Percentiles rank a stretch among this genome's conserved stretches.
Evolutionary conservation across 2,329 filamentous ascomycete genomes (phyloP).

Genomic region (Fusarium sarcochroum): DNA sequence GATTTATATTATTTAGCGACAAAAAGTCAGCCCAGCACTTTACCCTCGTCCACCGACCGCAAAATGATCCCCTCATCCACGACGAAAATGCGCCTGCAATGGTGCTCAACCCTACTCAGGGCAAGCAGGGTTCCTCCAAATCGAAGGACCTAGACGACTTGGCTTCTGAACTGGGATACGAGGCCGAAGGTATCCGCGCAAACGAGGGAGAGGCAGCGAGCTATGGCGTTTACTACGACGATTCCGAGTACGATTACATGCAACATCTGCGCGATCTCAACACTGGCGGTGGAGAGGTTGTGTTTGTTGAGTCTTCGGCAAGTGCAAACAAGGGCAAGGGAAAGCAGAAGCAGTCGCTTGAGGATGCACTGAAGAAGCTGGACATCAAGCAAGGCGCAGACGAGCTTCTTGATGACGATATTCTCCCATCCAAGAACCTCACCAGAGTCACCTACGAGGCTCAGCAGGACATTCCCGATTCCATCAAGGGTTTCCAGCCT

Average conservation of each 20-base stretch:
- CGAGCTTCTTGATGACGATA: conserved; percentile 78
- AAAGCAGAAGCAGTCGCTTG: conserved; percentile 82
- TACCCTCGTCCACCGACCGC: conserved; percentile 92
- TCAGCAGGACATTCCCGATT: conserved; percentile 93
- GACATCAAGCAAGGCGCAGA: conserved; percentile 67
- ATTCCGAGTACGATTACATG: conserved; percentile 99
- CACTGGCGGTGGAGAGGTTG: conserved; percentile 77
- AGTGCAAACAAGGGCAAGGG: conserved; percentile 77
- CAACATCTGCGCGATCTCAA: conserved; percentile 96
- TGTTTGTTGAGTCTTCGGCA: conserved; percentile 83
- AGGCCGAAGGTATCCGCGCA: conserved; percentile 75
- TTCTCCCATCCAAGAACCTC: conserved; percentile 85
- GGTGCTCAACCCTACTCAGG: conserved; percentile 81
- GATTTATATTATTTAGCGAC: conserved; percentile 62
- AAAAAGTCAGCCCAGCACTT: conserved; percentile 96
- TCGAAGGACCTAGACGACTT: conserved; percentile 82
- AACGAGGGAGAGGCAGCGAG: conserved; percentile 98
- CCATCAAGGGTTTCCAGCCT: conserved; percentile 92
- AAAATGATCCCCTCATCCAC: conserved; percentile 97
- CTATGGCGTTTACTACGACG: conserved; percentile 94
- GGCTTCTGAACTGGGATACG: conserved; percentile 79
- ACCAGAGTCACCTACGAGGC: conserved; percentile 86
- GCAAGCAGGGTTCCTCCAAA: conserved; percentile 57
- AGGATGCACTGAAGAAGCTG: conserved; percentile 81
- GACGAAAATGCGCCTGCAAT: conserved; percentile 90